These are phyloP conservation scores for Rhodotorula diobovata DNA, from an alignment of 768 basidiomycete species.

Conservation along the genomic window DNA sequence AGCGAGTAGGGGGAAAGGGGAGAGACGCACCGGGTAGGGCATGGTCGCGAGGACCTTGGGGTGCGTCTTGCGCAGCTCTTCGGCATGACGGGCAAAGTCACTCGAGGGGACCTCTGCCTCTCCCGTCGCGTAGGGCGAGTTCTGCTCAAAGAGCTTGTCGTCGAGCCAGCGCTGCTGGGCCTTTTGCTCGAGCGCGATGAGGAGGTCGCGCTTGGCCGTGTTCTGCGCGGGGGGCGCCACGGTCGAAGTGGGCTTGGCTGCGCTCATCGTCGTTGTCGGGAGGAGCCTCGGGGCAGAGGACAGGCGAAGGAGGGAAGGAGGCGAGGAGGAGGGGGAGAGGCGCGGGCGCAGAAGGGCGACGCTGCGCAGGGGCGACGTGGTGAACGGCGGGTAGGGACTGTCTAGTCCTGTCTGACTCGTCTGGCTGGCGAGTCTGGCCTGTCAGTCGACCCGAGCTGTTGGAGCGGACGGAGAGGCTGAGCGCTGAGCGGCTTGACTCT, in stretches of 20 bases:
- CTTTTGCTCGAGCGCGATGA: constrained; percentile 74
- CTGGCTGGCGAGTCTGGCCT: too few relatives aligned
- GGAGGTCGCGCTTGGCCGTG: constrained; percentile 89
- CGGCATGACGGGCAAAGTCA: constrained; percentile 54
- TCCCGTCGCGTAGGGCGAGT: constrained; percentile 68
- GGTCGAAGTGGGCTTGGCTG: background rate
- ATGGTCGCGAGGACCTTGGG: constrained; percentile 98
- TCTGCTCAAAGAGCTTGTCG: constrained; percentile 74
- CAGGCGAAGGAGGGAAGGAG: background rate
- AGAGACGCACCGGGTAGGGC: constrained; percentile 60
- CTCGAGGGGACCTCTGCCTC: constrained; percentile 47
- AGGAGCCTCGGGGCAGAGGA: too few relatives aligned
- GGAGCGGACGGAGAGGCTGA: too few relatives aligned
- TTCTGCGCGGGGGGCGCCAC: constrained; percentile 47
- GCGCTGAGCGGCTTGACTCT: too few relatives aligned
- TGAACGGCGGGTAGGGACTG: background rate
- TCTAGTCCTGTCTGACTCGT: background rate
- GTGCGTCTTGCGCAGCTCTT: constrained; percentile 66
- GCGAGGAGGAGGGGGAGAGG: background rate
- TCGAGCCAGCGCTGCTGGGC: constrained; percentile 78
- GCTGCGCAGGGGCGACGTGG: constrained; percentile 3
- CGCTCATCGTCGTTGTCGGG: background rate
- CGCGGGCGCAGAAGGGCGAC: background rate
- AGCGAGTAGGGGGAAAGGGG: background rate
- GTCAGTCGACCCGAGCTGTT: too few relatives aligned